These are phyloP conservation scores for Begonia fuchsioides DNA, from an alignment of 306 rosid genomes.

Conservation along the genomic window DNA sequence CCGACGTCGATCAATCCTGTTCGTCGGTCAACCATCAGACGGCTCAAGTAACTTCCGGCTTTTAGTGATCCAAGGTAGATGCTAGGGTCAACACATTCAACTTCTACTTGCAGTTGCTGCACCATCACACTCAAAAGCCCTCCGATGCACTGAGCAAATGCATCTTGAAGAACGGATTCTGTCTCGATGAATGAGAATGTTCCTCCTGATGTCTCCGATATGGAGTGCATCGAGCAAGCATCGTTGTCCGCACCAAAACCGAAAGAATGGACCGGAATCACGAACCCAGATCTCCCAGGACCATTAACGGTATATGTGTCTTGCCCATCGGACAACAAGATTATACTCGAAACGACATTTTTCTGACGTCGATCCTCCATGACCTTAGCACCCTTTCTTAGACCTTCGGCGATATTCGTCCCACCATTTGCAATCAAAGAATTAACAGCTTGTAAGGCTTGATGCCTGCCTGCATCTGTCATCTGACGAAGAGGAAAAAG, in stretches of 20 bases:
- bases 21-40: constrained; percentile 39
- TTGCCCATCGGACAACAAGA: constrained; percentile 87
- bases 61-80: constrained; percentile 43
- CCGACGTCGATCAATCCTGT: constrained; percentile 66
- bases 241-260: constrained; percentile 95
- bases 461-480: constrained; percentile 79
- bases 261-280: constrained; percentile 88
- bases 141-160: too few relatives aligned
- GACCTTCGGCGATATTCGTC: constrained; percentile 91
- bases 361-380: constrained; percentile 85
- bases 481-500: constrained; percentile 70
- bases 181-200: constrained; percentile 96
- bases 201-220: constrained; percentile 91
- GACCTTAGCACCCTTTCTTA: constrained; percentile 82
- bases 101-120: constrained; percentile 70
- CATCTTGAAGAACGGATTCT: constrained; percentile 85
- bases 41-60: constrained; percentile 79
- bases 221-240: constrained; percentile 87
- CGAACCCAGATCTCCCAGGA: constrained; percentile 54
- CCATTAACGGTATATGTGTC: constrained; percentile 72
- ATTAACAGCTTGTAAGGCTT: constrained; percentile 88
- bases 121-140: constrained; percentile 86
- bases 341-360: constrained; percentile 78
- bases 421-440: constrained; percentile 97
- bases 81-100: constrained; percentile 48